Evolutionary conservation across 805 yeast genomes (phyloP), one percentile per base, ranked within the genome.

Genomic region (Ogataea chonburiensis): DNA sequence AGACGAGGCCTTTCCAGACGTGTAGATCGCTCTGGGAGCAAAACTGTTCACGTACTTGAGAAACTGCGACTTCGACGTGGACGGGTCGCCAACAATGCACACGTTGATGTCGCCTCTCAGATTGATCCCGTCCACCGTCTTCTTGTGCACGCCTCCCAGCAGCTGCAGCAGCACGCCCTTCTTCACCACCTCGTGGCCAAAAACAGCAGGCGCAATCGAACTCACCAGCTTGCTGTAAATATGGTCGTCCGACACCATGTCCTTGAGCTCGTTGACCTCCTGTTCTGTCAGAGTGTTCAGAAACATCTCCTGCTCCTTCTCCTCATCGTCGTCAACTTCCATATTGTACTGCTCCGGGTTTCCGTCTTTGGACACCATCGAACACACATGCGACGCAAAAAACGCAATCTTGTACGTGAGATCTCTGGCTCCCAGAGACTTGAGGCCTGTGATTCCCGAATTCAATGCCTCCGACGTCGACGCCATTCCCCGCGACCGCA

Each of bases 1-100:
- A 3, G 98, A 81, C 0, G 97, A 89, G 0, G 98, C 98, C 60
- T 91, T 91, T 63, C 98, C 98, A 0, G 98, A 89, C 1, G 98
- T 93, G 56, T 93, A 91, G 21, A 91, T 89, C 2, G 98, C 86
- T 53, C 98, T 75, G 19, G 98, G 98, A 13, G 94, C 77, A 60
- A 91, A 87, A 1, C 85, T 77, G 50, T 88, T 82, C 10, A 93
- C 95, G 60, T 93, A 93, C 62, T 93, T 93, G 58, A 91, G 69
- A 57, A 91, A 91, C 61, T 91, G 98, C 1, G 97, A 89, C 61
- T 91, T 91, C 21, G 98, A 86, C 8, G 98, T 91, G 2, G 97
- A 88, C 3, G 98, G 98, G 60, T 91, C 98, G 31, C 98, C 98
- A 34, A 91, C 98, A 46, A 91, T 74, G 69, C 98, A 91, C 28